These are phyloP conservation scores for Paramecium tetraurelia DNA, from an alignment of 73 alveolate genomes.

Conservation along the genomic window DNA sequence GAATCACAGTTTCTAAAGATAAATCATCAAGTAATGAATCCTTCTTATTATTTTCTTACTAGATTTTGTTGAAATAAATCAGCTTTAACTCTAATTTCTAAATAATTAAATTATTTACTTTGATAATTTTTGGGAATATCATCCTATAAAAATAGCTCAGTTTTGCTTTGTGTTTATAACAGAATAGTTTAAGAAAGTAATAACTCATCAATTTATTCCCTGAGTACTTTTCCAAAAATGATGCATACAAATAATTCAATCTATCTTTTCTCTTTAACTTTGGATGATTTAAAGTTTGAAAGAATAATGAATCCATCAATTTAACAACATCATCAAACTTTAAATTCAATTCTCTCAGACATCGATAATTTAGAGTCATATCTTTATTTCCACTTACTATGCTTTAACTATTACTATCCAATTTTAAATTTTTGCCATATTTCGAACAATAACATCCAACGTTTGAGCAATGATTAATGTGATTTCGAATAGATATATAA, in stretches of 20 bases:
- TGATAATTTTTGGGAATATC: background rate
- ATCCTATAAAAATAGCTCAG: background rate
- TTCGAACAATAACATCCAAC: background rate
- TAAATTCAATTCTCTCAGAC: conserved; percentile 11
- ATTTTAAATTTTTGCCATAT: conserved; percentile 4
- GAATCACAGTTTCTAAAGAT: background rate
- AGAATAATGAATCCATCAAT: background rate
- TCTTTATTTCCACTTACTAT: background rate
- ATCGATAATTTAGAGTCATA: background rate
- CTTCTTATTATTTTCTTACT: background rate
- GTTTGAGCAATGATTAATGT: background rate
- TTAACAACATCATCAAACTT: conserved; percentile 2
- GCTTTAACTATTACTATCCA: background rate
- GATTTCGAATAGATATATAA: background rate
- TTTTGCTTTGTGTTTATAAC: background rate
- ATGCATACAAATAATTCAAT: background rate
- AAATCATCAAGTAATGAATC: background rate
- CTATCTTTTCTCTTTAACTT: background rate
- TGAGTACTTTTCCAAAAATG: background rate
- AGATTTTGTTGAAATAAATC: background rate
- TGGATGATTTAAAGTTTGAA: background rate
- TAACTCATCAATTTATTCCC: conserved; percentile 32
- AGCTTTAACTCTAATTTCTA: background rate
- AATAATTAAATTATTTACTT: background rate
- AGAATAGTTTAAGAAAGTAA: background rate